These are phyloP conservation scores for Venturia aucupariae DNA, from an alignment of 2,329 filamentous ascomycete genomes.

Conservation along the genomic window DNA sequence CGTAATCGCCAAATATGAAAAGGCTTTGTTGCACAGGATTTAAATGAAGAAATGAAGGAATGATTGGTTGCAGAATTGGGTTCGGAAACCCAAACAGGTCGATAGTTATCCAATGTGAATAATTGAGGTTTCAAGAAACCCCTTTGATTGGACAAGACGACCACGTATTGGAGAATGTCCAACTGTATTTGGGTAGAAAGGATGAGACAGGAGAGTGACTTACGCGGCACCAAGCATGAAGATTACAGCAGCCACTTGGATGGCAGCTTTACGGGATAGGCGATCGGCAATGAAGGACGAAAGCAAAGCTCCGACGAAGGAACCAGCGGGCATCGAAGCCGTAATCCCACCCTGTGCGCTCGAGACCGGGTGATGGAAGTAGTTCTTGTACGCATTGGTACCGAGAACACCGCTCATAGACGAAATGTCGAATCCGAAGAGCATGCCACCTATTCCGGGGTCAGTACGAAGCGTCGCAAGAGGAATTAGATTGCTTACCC, in stretches of 20 bases:
- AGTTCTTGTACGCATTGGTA: conserved; percentile 29
- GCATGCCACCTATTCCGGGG: conserved; percentile 22
- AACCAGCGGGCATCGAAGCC: conserved; percentile 42
- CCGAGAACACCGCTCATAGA: conserved; percentile 32
- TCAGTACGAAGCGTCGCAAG: background rate
- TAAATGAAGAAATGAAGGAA: no score
- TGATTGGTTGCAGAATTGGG: no score
- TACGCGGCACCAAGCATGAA: conserved; percentile 38
- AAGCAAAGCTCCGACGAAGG: conserved; percentile 36
- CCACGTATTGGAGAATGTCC: no score
- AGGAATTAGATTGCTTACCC: conserved; percentile 31
- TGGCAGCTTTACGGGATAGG: conserved; percentile 35
- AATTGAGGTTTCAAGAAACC: no score
- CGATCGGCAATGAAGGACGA: conserved; percentile 39
- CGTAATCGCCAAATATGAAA: background rate
- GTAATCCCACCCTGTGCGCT: conserved; percentile 36
- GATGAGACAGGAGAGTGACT: no score
- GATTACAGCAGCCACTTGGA: conserved; percentile 35
- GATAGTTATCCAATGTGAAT: no score
- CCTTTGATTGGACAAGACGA: no score
- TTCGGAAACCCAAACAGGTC: no score
- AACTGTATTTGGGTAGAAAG: no score
- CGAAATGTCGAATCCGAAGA: conserved; percentile 33
- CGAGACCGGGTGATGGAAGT: conserved; percentile 26
- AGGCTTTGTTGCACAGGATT: background rate